Evolutionary conservation across 768 basidiomycete species (phyloP), one percentile per base, ranked within the genome.

Genomic region (Phanerochaete carnosa): DNA sequence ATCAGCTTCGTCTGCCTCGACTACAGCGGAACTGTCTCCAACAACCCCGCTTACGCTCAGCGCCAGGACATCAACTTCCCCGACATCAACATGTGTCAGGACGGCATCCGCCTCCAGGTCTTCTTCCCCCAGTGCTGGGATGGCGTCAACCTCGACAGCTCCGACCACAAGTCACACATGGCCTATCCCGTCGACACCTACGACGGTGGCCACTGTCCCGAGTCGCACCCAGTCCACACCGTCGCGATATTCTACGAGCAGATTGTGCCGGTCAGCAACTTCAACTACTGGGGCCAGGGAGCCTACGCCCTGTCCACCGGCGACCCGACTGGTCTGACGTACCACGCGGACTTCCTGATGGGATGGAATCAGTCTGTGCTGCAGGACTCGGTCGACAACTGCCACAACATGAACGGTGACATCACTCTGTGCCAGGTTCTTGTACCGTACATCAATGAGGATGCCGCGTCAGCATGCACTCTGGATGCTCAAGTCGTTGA

Each of bases 111-210:
- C 28, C 67, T 66, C 1, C 73, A 73, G 55, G 45, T 73, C 0
- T 71, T 73, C 61, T 72, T 76, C 68, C 72, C 69, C 19, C 60
- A 63, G 28, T 77, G 73, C 70, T 77, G 77, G 77, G 72, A 79
- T 59, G 77, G 77, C 37, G 58, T 65, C 51, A 73, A 78, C 65
- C 64, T 76, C 32, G 74, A 79, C 64, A 72, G 72, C 19, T 12
- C 70, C 0, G 74, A 78, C 62, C 76, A 77, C 67, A 73, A 72
- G 65, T 70, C 70, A 8, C 77, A 79, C 67, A 70, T 77, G 66
- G 72, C 76, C 1, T 78, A 72, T 66, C 68, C 68, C 28, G 57
- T 68, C 59, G 62, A 65, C 55, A 64, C 62, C 54, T 66, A 61
- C 64, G 64, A 69, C 64, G 39, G 58, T 33, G 68, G 68, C 28